These are phyloP conservation scores for Dryas drummondii DNA, from an alignment of 306 rosid species.

Conservation along the genomic window DNA sequence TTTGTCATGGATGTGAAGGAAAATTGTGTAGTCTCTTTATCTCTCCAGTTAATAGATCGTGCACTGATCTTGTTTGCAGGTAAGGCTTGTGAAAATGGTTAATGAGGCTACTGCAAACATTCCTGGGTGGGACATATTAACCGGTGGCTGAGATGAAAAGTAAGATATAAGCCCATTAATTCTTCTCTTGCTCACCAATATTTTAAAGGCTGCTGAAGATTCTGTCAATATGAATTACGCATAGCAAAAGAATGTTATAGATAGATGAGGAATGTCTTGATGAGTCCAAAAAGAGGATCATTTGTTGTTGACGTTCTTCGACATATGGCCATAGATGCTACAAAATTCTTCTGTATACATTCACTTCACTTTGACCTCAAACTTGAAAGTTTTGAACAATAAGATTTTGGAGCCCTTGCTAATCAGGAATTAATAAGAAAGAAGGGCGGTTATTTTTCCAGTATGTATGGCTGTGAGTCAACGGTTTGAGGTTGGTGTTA, in stretches of 20 bases:
- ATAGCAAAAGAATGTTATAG: constrained; percentile 28
- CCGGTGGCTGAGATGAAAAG: constrained; percentile 32
- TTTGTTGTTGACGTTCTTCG: constrained; percentile 17
- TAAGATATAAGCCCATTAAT: constrained; percentile 10
- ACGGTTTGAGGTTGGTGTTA: neutral
- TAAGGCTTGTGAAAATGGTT: constrained; percentile 72
- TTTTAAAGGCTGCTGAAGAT: constrained; percentile 14
- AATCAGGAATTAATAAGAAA: neutral
- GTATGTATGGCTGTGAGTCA: neutral
- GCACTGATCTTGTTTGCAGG: constrained; percentile 43
- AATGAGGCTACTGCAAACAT: constrained; percentile 76
- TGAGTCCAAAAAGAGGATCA: constrained; percentile 25
- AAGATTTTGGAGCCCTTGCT: constrained; percentile 2
- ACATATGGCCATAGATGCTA: constrained; percentile 20
- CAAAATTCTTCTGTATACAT: constrained; percentile 38
- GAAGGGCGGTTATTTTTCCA: neutral
- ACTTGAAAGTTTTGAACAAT: neutral
- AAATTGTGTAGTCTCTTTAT: neutral
- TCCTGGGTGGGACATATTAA: constrained; percentile 58
- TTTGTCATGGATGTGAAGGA: neutral
- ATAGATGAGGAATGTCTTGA: constrained; percentile 21
- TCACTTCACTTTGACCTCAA: constrained; percentile 6
- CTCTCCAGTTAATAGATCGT: constrained; percentile 14
- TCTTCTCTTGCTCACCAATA: constrained; percentile 3
- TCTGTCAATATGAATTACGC: constrained; percentile 23